Base-by-base conservation (phyloP, 371 early-diverging fungal species). In the Mortierella sp. region DNA sequence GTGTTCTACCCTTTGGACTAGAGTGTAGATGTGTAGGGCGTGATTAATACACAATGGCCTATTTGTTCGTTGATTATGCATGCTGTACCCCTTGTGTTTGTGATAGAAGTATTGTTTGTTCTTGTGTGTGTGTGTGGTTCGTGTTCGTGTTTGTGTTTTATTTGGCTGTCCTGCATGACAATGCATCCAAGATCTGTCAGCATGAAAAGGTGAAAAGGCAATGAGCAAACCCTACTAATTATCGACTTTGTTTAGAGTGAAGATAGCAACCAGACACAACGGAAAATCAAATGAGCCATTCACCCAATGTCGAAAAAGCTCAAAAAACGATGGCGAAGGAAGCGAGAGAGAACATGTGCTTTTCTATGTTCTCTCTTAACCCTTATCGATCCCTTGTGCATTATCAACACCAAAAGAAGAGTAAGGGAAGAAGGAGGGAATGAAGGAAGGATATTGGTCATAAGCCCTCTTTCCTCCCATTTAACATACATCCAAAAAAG, bases 1-100 rank as follows among this genome's bases (percentile, higher is more conserved):
- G 84, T 84, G 16, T 84, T 84, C 46, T 81, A 80, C 68, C 84
- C 84, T 12, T 43, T 83, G 32, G 63, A 74, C 32, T 81, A 41
- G 73, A 63, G 35, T 16, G 12, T 29, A 38, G 35, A 21, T 4
- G 21, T 16, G 12, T 29, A 38, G 35, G 8, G 16, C 32, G 7
- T 4, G 41, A 27, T 35, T 21, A 14, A 35, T 32, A 65, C 18
- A 65, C 38, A 38, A 38, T 21, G 24, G 21, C 5, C 12, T 63
- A 35, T 32, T 35, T 63, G 21, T 65, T 65, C 7, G 14, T 21
- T 65, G 35, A 38, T 65, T 65, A 32, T 38, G 35, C 65, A 32
- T 65, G 65, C 21, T 21, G 14, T 21, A 18, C 6, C 38, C 21
- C 38, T 65, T 38, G 65, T 65, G 38, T 65, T 65, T 65, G 65